These are phyloP conservation scores for Anethum foeniculum DNA, from an alignment of 140 eudicot species.

Conservation along the genomic window DNA sequence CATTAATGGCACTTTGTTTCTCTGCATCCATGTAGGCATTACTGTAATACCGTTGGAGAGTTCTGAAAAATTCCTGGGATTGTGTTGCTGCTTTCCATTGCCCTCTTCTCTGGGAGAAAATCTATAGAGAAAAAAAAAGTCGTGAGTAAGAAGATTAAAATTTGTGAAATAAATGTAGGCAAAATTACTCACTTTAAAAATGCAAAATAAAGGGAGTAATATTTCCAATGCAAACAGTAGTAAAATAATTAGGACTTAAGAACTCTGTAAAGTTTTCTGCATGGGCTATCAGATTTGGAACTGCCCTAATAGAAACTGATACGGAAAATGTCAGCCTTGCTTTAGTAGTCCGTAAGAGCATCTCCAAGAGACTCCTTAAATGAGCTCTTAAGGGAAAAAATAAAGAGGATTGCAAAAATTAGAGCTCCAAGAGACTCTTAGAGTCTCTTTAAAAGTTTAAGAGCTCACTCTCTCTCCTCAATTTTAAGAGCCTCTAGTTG, in stretches of 20 bases:
- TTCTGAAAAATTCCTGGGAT: constrained; percentile 34
- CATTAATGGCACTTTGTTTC: constrained; percentile 27
- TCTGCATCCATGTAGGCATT: constrained; percentile 37
- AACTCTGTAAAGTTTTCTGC: background rate
- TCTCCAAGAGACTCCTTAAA: too few species aligned
- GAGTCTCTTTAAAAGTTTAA: too few species aligned
- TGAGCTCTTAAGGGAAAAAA: too few species aligned
- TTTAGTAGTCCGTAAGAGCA: background rate
- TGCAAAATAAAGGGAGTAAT: background rate
- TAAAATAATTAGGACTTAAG: background rate
- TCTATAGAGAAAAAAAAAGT: background rate
- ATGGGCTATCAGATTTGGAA: background rate
- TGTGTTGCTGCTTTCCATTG: constrained; percentile 78
- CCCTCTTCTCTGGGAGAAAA: constrained; percentile 13
- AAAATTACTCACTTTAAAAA: background rate
- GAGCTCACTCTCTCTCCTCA: too few species aligned
- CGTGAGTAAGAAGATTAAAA: background rate
- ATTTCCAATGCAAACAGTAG: background rate
- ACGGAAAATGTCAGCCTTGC: background rate
- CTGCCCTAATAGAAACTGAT: background rate
- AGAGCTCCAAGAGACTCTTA: too few species aligned
- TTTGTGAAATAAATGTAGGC: background rate
- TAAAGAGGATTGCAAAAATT: too few species aligned
- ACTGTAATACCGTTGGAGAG: constrained; percentile 37
- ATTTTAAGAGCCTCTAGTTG: too few species aligned